Base-by-base conservation (phyloP, 1,139 yeast species). In the Candida sanyaensis region DNA sequence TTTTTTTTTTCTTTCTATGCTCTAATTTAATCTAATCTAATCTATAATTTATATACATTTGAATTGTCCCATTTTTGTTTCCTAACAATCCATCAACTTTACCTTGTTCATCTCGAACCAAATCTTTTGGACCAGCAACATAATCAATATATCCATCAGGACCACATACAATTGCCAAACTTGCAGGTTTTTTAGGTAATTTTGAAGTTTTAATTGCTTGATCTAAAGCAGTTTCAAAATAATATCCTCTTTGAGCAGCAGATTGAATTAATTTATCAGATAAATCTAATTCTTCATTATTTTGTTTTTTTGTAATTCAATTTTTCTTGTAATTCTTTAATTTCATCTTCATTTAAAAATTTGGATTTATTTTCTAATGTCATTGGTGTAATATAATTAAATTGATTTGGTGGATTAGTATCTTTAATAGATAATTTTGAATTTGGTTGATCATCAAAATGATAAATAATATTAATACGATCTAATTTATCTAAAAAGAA, bases 111-210 rank as follows among this genome's bases (percentile, higher is more conserved):
- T 65, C 63, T 23, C 65, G 65, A 31, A 66, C 76, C 53, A 84
- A 83, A 17, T 78, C 75, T 52, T 83, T 84, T 2, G 71, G 66
- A 0, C 99, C 98, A 0, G 95, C 81, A n/a, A 92, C 77, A 49
- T 77, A 77, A 0, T 75, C 71, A 1, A 91, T 75, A 57, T 85
- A 93, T 0, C 91, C 89, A 42, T 89, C 96, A 0, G 99, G 98
- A 0, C 99, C 99, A 68, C 97, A 92, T 0, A 92, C 93, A 12
- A 87, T 57, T 0, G 90, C 81, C 46, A 82, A 65, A 6, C 84
- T 75, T 0, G 88, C 73, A 3, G 68, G 65, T 12, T 60, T 49
- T 48, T 75, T 75, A 3, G 61, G 55, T 13, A 51, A 30, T 37
- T 57, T 58, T 27, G 63, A 52, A 2, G 75, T 69, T 8, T 54